Conservation (phyloP, 306 rosid genomes). For the Vicia faba region DNA sequence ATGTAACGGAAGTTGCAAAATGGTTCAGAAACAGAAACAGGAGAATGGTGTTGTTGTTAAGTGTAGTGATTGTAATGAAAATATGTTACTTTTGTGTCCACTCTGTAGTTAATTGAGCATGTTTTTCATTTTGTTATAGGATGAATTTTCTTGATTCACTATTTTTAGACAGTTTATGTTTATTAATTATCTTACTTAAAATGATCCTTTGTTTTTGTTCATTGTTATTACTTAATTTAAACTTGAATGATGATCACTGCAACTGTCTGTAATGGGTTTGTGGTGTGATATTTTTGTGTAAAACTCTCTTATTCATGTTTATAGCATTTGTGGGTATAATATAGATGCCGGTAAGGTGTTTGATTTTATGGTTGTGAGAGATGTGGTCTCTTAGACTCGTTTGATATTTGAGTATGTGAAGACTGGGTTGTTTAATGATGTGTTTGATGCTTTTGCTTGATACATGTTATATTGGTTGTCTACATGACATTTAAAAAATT, state of each 20-base stretch:
- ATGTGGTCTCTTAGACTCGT: conserved; percentile 84
- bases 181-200: background rate
- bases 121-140: background rate
- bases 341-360: conserved; percentile 55
- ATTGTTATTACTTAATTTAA: background rate
- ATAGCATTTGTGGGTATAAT: conserved; percentile 58
- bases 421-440: conserved; percentile 56
- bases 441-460: too few species aligned
- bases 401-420: conserved; percentile 65
- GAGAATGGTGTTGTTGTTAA: conserved; percentile 49
- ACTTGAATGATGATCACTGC: too few species aligned
- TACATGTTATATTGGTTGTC: too few species aligned
- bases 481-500: too few species aligned
- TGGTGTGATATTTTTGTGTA: conserved; percentile 61
- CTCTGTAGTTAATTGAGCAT: conserved; percentile 39
- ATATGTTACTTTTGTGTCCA: conserved; percentile 83
- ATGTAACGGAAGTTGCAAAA: conserved; percentile 83
- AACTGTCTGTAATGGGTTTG: too few species aligned
- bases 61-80: conserved; percentile 81
- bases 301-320: conserved; percentile 59
- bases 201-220: background rate
- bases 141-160: conserved; percentile 30
- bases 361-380: conserved; percentile 73
- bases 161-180: background rate
- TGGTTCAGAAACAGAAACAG: conserved; percentile 43